Conservation (phyloP, 352 stramenopile species). For the Phytopythium vexans region DNA sequence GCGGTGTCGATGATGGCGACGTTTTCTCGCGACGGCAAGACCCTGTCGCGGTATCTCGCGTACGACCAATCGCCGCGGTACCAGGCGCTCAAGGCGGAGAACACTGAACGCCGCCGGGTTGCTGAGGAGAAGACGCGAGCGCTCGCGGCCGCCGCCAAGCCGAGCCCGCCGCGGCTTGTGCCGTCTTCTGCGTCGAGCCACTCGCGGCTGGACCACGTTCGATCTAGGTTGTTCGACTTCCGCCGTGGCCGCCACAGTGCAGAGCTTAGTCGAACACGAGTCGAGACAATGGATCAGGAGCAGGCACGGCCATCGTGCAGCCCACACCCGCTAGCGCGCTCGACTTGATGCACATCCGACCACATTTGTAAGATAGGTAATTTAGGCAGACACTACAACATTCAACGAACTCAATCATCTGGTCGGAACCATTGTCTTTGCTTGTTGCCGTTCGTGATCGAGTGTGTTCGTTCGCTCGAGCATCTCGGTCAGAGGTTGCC, state of each 20-base stretch:
- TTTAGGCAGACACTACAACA: too few relatives aligned
- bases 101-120: slow-evolving; percentile 29
- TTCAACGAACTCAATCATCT: too few relatives aligned
- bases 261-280: not conserved
- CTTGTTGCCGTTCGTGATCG: too few relatives aligned
- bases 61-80: slow-evolving; percentile 35
- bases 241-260: not conserved
- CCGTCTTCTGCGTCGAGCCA: not conserved
- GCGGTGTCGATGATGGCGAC: slow-evolving; percentile 1
- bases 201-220: slow-evolving; percentile 12
- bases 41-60: slow-evolving; percentile 25
- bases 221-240: slow-evolving; percentile 14
- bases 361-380: too few relatives aligned
- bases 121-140: slow-evolving; percentile 27
- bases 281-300: too few relatives aligned
- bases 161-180: not conserved
- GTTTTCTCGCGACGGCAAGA: slow-evolving; percentile 3
- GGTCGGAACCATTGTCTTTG: too few relatives aligned
- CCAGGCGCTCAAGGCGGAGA: slow-evolving; percentile 28
- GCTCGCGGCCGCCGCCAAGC: slow-evolving; percentile 11
- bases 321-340: too few relatives aligned
- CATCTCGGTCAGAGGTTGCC: too few relatives aligned
- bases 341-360: too few relatives aligned
- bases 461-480: too few relatives aligned
- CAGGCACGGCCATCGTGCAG: too few relatives aligned